Conservation (phyloP, 768 basidiomycete genomes). For the Boletus barrowsii region DNA sequence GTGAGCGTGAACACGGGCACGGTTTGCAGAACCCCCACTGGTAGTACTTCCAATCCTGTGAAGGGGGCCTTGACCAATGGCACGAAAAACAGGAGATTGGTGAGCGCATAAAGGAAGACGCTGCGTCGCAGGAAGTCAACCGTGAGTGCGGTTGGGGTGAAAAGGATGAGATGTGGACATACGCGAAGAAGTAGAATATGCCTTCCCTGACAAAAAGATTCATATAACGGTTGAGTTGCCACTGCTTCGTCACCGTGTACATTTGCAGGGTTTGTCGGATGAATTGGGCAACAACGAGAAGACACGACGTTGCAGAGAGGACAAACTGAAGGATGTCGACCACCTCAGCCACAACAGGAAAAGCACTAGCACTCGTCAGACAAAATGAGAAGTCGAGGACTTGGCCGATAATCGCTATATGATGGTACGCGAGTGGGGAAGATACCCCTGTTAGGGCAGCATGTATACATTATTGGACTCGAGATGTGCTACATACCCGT, state of each 20-base stretch:
- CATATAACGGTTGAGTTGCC: background rate
- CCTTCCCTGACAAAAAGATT: conserved; percentile 4
- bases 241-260: background rate
- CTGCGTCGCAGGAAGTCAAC: background rate
- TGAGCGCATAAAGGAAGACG: background rate
- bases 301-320: background rate
- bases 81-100: background rate
- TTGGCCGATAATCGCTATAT: background rate
- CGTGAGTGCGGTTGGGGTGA: background rate
- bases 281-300: background rate
- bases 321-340: background rate
- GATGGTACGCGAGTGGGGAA: background rate
- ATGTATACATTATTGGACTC: background rate
- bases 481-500: background rate
- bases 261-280: background rate
- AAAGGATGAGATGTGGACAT: background rate
- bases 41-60: background rate
- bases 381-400: conserved; percentile 2
- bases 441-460: background rate
- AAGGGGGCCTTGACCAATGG: background rate
- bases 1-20: conserved; percentile 7
- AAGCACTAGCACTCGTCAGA: too few species aligned
- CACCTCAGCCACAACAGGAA: background rate
- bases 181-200: conserved; percentile 7
- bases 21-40: background rate